phyloP scores from a whole-genome alignment of 495 filamentous ascomycete species.

The Neurospora sp. region DNA sequence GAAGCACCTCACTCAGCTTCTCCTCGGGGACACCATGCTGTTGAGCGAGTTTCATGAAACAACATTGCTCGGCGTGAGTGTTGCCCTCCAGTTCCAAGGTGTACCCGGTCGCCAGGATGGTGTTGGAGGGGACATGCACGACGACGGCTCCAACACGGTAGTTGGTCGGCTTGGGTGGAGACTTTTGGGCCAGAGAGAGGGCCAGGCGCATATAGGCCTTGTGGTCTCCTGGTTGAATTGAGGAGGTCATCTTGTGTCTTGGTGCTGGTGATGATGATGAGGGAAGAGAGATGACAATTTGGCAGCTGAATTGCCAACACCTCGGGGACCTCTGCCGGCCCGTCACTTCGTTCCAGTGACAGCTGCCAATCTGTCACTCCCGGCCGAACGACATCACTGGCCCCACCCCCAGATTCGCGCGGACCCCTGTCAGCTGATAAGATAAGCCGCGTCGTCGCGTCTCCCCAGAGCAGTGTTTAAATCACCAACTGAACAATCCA shows the following conservation, averaged over 20 bases:
- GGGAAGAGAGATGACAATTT: not conserved
- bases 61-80: constrained; percentile 92
- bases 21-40: constrained; percentile 42
- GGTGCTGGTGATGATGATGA: not conserved
- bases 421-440: not conserved
- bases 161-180: constrained; percentile 78
- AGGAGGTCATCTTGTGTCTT: constrained; percentile 5
- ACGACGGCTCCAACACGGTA: constrained; percentile 87
- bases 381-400: not conserved
- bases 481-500: not conserved
- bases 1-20: constrained; percentile 45
- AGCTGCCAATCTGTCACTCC: not conserved
- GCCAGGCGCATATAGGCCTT: constrained; percentile 59
- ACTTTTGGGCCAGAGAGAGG: constrained; percentile 62
- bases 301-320: not conserved
- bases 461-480: not conserved
- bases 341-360: not conserved
- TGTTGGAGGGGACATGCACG: constrained; percentile 46
- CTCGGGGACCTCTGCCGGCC: not conserved
- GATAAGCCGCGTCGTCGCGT: constrained; percentile 7
- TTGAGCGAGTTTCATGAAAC: constrained; percentile 64
- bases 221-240: constrained; percentile 41
- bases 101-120: constrained; percentile 75
- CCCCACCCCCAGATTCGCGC: not conserved
- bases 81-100: constrained; percentile 86